A percentile compares a stretch with the other conserved stretches of the same genome.
phyloP scores from a whole-genome alignment of 2,329 filamentous ascomycete species.

The Neoarthrinium moseri region DNA sequence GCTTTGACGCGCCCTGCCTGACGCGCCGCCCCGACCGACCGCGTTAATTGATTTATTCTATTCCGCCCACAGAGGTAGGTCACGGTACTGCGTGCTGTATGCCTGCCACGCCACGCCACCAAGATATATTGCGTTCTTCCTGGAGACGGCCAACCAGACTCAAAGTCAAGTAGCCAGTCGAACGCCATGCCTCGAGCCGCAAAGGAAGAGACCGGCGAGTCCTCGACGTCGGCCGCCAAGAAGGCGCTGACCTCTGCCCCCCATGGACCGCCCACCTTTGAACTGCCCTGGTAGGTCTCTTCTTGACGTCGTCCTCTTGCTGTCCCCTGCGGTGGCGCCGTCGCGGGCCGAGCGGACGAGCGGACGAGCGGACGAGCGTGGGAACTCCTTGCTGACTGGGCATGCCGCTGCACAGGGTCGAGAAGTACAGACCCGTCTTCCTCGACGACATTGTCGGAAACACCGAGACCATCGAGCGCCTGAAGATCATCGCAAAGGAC shows the following conservation, averaged over 20 bases:
- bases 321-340: background rate
- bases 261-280: conserved; percentile 59
- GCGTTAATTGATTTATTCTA: conserved; percentile 33
- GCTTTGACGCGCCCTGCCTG: too few species aligned
- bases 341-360: background rate
- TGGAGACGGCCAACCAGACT: too few species aligned
- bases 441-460: conserved; percentile 97
- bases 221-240: conserved; percentile 59
- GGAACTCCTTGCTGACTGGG: too few species aligned
- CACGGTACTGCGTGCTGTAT: background rate
- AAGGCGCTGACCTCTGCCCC: conserved; percentile 50
- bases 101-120: too few species aligned
- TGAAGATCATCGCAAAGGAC: conserved; percentile 98
- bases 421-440: conserved; percentile 94
- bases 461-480: conserved; percentile 91
- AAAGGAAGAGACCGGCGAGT: conserved; percentile 55
- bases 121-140: too few species aligned
- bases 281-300: conserved; percentile 70
- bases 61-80: background rate
- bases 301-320: background rate
- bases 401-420: conserved; percentile 71
- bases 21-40: too few species aligned
- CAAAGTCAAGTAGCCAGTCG: too few species aligned
- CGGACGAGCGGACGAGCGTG: background rate
- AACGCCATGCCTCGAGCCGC: conserved; percentile 51